Conservation (phyloP, 164 flowering plant species). For the Tinospora cordifolia region DNA sequence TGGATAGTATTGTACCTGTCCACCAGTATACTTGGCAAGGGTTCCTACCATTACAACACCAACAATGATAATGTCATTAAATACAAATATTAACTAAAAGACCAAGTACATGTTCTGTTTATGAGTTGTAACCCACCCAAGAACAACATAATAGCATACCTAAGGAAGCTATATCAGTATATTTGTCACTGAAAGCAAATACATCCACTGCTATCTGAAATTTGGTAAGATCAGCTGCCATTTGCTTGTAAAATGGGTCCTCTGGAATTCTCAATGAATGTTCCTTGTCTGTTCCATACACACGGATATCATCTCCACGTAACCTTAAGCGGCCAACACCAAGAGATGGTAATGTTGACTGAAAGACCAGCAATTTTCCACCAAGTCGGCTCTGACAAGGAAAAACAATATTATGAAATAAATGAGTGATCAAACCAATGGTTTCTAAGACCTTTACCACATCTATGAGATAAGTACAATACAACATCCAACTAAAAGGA, state of each 20-base stretch:
- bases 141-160: constrained; percentile 35
- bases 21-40: constrained; percentile 93
- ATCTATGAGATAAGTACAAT: not conserved
- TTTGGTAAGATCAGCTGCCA: constrained; percentile 94
- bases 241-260: constrained; percentile 94
- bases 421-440: not conserved
- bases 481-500: not conserved
- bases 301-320: constrained; percentile 88
- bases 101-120: not conserved
- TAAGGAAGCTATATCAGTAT: constrained; percentile 87
- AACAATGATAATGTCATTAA: not conserved
- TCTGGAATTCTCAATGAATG: constrained; percentile 67
- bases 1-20: constrained; percentile 87
- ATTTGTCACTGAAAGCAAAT: constrained; percentile 91
- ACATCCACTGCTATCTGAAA: constrained; percentile 76
- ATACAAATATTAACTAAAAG: not conserved
- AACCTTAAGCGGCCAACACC: constrained; percentile 85
- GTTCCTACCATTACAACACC: constrained; percentile 44
- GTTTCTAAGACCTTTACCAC: not conserved
- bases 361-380: constrained; percentile 86
- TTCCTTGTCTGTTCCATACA: constrained; percentile 93
- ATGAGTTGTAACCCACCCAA: not conserved
- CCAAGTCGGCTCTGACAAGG: constrained; percentile 80
- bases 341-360: constrained; percentile 81
- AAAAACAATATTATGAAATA: constrained; percentile 1